A percentile compares a stretch with the other conserved stretches of the same genome.
Conservation (phyloP, 257 asterid species). For the Scutellaria barbata region DNA sequence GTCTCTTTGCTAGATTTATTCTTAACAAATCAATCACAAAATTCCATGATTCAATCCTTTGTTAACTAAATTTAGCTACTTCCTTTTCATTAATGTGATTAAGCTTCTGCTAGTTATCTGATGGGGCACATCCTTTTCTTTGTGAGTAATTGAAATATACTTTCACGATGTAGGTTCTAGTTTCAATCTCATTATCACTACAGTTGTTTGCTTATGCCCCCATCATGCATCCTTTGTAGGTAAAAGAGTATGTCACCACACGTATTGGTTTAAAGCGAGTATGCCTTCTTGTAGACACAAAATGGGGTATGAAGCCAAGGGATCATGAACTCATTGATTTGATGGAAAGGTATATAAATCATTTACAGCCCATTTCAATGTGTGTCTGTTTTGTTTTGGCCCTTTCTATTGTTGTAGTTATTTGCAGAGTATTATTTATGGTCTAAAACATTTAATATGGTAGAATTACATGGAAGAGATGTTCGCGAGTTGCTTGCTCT, state of each 20-base stretch:
- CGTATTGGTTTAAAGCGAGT: conserved; percentile 80
- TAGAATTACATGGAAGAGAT: conserved; percentile 10
- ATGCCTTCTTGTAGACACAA: conserved; percentile 91
- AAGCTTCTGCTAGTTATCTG: conserved; percentile 8
- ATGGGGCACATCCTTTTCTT: not conserved
- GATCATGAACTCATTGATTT: conserved; percentile 84
- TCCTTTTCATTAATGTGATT: not conserved
- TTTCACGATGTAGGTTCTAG: conserved; percentile 24
- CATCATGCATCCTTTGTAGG: conserved; percentile 56
- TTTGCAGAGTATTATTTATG: not conserved
- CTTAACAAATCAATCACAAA: not conserved
- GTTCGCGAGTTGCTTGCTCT: conserved; percentile 7
- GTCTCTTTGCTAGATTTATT: not conserved
- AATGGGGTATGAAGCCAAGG: conserved; percentile 98
- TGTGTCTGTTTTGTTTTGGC: not conserved
- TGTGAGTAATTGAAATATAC: conserved; percentile 19
- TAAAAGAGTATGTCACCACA: conserved; percentile 93
- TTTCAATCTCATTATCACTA: conserved; percentile 13
- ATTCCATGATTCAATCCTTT: conserved; percentile 1
- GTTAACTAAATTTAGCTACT: conserved; percentile 16
- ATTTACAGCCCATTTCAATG: not conserved
- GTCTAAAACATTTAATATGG: not conserved
- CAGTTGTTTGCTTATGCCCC: conserved; percentile 24
- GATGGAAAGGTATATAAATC: conserved; percentile 80
- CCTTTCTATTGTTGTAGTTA: conserved; percentile 11